phyloP scores from a whole-genome alignment of 768 basidiomycete species.

The Trametes cinnabarina region DNA sequence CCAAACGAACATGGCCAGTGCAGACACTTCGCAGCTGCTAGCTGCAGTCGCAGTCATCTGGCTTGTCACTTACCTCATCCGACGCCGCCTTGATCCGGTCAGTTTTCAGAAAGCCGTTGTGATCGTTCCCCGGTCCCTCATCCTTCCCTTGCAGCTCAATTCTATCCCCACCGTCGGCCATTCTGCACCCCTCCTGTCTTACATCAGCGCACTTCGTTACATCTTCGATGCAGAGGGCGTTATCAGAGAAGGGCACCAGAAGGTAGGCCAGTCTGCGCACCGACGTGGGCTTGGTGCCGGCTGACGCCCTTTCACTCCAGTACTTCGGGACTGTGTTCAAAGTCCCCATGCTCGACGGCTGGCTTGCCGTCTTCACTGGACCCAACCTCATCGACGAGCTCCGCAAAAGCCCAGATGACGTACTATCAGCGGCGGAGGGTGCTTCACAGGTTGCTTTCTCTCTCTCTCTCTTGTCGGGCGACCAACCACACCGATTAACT shows the following conservation, averaged over 20 bases:
- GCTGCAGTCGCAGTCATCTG: not conserved
- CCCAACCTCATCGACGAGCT: constrained; percentile 51
- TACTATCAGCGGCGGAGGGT: constrained; percentile 42
- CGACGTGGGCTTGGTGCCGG: no score
- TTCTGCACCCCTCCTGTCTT: constrained; percentile 23
- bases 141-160: constrained; percentile 14
- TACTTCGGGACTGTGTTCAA: constrained; percentile 36
- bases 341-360: constrained; percentile 43
- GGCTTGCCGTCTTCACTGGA: constrained; percentile 46
- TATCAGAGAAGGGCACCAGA: constrained; percentile 34
- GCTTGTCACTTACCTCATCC: not conserved
- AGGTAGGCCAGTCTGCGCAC: no score
- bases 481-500: no score
- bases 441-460: constrained; percentile 35
- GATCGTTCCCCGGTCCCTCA: not conserved
- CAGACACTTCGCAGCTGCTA: constrained; percentile 2
- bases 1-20: not conserved
- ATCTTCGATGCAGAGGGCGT: constrained; percentile 25
- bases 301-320: not conserved
- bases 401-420: constrained; percentile 44
- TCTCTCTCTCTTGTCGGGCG: not conserved
- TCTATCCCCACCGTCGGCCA: constrained; percentile 25
- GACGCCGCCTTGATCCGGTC: constrained; percentile 11
- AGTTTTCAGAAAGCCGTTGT: not conserved
- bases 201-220: constrained; percentile 28